Conservation (phyloP, 108 stramenopile genomes). For the Pseudonitzschia pungens region DNA sequence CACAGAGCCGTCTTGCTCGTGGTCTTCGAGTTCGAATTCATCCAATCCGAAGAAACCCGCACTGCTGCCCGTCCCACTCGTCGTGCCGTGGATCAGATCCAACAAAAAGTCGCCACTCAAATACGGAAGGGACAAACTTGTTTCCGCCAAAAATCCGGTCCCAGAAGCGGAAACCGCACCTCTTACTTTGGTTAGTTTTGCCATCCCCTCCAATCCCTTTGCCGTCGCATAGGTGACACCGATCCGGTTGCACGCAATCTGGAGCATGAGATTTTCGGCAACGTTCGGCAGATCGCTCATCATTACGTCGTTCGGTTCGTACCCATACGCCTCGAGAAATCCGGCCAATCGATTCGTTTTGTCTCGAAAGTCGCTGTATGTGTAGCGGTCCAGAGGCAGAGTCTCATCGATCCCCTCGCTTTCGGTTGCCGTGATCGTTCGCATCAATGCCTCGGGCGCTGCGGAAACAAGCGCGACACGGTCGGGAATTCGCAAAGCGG, state of each 20-base stretch:
- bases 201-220: conserved; percentile 34
- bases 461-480: conserved; percentile 35
- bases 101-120: conserved; percentile 35
- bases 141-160: conserved; percentile 34
- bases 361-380: conserved; percentile 31
- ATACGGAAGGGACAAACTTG: conserved; percentile 24
- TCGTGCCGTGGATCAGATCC: conserved; percentile 28
- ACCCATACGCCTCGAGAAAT: conserved; percentile 36
- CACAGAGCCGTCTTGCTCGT: conserved; percentile 23
- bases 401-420: background rate
- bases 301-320: conserved; percentile 35
- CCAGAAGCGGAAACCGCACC: conserved; percentile 21
- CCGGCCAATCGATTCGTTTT: conserved; percentile 33
- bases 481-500: conserved; percentile 26
- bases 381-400: conserved; percentile 10
- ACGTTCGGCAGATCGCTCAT: conserved; percentile 50
- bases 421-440: conserved; percentile 1
- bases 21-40: conserved; percentile 22
- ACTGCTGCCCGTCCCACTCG: background rate
- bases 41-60: conserved; percentile 5
- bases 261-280: conserved; percentile 42
- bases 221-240: conserved; percentile 42
- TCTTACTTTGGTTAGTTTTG: conserved; percentile 36
- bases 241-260: conserved; percentile 48
- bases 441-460: conserved; percentile 23